These are phyloP conservation scores for Penicillium sp. DNA, from an alignment of 2,329 filamentous ascomycete genomes.

Conservation along the genomic window DNA sequence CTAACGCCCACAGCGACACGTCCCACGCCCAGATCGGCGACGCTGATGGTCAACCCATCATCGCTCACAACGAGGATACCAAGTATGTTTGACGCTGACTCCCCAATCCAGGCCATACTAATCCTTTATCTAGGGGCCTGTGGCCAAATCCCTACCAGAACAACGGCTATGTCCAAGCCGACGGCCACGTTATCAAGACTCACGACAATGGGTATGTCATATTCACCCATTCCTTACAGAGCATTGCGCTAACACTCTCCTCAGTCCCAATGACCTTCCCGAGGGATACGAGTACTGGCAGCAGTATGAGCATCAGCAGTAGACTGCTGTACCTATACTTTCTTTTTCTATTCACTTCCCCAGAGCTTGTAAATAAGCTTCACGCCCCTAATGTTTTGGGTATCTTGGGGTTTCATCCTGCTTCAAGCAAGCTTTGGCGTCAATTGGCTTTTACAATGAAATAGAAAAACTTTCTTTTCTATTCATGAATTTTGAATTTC, in stretches of 20 bases:
- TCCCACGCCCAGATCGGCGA: slow-evolving; percentile 15
- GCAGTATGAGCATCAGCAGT: slow-evolving; percentile 10
- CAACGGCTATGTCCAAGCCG: slow-evolving; percentile 12
- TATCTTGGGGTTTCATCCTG: slow-evolving; percentile 8
- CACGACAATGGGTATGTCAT: slow-evolving; percentile 17
- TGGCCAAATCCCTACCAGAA: slow-evolving; percentile 17
- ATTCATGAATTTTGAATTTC: too few relatives aligned
- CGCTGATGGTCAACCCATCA: slow-evolving; percentile 13
- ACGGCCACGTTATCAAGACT: slow-evolving; percentile 8
- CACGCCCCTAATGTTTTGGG: slow-evolving; percentile 3
- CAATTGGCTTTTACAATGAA: neutral
- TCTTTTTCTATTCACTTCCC: neutral
- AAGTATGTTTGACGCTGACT: slow-evolving; percentile 2
- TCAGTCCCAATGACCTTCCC: slow-evolving; percentile 11
- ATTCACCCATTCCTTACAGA: neutral
- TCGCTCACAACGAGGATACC: slow-evolving; percentile 8
- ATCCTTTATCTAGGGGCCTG: slow-evolving; percentile 5
- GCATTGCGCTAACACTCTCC: neutral
- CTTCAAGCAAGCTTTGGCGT: neutral
- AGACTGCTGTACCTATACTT: neutral
- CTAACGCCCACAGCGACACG: slow-evolving; percentile 14
- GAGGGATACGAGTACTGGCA: slow-evolving; percentile 21
- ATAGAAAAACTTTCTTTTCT: neutral
- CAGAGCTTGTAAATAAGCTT: slow-evolving; percentile 22
- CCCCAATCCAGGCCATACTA: neutral